Percentiles rank a stretch among this genome's conserved stretches.
Conservation (phyloP, 495 filamentous ascomycete species). For the Lasiosphaeria hispida region DNA sequence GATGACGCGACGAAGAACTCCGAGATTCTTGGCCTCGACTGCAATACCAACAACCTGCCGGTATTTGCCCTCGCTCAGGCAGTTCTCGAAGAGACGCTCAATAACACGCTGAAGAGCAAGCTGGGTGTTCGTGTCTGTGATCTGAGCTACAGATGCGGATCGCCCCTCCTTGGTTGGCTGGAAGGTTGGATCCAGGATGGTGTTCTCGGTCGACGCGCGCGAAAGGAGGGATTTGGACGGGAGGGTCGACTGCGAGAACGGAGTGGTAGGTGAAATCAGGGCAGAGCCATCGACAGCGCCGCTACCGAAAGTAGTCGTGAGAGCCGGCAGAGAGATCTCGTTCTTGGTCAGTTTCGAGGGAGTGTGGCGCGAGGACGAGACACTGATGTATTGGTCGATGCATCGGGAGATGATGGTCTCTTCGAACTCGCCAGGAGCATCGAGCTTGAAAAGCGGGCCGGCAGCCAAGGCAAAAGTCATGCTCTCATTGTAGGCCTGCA, state of each 20-base stretch:
- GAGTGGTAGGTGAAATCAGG: conserved; percentile 82
- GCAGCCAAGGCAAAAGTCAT: conserved; percentile 97
- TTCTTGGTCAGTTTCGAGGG: conserved; percentile 43
- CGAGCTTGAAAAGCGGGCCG: conserved; percentile 90
- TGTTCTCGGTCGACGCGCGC: conserved; percentile 60
- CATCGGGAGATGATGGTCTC: conserved; percentile 99
- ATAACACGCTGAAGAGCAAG: conserved; percentile 76
- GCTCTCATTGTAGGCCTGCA: conserved; percentile 98
- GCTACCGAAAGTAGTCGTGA: conserved; percentile 72
- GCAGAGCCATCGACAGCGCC: conserved; percentile 59
- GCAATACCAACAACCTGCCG: conserved; percentile 98
- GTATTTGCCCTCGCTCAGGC: conserved; percentile 82
- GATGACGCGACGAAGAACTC: conserved; percentile 84
- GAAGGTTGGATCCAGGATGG: conserved; percentile 53
- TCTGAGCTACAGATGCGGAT: conserved; percentile 44
- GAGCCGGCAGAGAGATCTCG: conserved; percentile 57
- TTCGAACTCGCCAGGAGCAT: conserved; percentile 91
- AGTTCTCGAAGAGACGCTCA: conserved; percentile 85
- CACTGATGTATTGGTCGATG: conserved; percentile 93
- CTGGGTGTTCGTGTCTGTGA: conserved; percentile 52
- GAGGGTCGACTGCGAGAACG: conserved; percentile 86
- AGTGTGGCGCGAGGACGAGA: conserved; percentile 69
- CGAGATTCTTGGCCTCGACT: conserved; percentile 89
- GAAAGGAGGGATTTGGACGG: conserved; percentile 93
- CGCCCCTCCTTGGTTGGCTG: conserved; percentile 53